Percentiles rank a stretch among this genome's conserved stretches.
Evolutionary conservation across 176 grass and related monocot genomes (phyloP).

Genomic region (Paspalum vaginatum): DNA sequence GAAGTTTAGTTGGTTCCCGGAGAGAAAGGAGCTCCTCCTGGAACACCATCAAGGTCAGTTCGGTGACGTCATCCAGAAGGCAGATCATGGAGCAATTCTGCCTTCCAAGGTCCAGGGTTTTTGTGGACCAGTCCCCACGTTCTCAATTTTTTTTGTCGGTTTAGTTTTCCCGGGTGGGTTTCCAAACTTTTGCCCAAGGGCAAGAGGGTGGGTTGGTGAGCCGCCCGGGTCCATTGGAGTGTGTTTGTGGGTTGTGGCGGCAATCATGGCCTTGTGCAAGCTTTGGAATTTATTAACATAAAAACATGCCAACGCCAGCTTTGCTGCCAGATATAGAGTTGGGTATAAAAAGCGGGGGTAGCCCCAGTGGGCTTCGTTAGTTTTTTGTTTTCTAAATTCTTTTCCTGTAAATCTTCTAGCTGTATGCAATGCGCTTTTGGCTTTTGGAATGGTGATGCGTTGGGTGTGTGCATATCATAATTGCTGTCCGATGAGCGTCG

Average conservation of each 20-base stretch:
- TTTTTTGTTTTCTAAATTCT: slow-evolving; percentile 17
- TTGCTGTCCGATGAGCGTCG: slow-evolving; percentile 26
- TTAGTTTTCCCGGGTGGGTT: slow-evolving; percentile 42
- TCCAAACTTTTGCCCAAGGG: slow-evolving; percentile 37
- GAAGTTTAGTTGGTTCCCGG: slow-evolving; percentile 36
- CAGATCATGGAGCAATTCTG: slow-evolving; percentile 57
- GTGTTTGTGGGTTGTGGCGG: slow-evolving; percentile 54
- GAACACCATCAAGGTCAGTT: slow-evolving; percentile 23
- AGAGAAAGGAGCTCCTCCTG: slow-evolving; percentile 50
- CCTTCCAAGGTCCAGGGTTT: slow-evolving; percentile 67
- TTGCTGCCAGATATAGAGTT: slow-evolving; percentile 49
- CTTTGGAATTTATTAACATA: slow-evolving; percentile 42
- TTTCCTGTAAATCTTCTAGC: slow-evolving; percentile 52
- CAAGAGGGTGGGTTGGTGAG: slow-evolving; percentile 52
- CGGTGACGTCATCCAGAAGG: slow-evolving; percentile 37
- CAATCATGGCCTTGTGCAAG: slow-evolving; percentile 44
- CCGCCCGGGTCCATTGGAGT: slow-evolving; percentile 37
- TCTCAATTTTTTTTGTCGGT: slow-evolving; percentile 25
- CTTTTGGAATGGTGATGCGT: slow-evolving; percentile 41
- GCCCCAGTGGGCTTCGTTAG: slow-evolving; percentile 19
- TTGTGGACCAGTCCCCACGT: slow-evolving; percentile 52
- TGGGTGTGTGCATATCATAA: slow-evolving; percentile 36
- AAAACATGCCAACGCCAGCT: slow-evolving; percentile 47
- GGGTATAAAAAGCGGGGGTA: slow-evolving; percentile 14
- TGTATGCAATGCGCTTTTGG: slow-evolving; percentile 52